Evolutionary conservation across 371 early-diverging fungal genomes (phyloP), one percentile per base, ranked within the genome.

Genomic region (Mucor lusitanicus): DNA sequence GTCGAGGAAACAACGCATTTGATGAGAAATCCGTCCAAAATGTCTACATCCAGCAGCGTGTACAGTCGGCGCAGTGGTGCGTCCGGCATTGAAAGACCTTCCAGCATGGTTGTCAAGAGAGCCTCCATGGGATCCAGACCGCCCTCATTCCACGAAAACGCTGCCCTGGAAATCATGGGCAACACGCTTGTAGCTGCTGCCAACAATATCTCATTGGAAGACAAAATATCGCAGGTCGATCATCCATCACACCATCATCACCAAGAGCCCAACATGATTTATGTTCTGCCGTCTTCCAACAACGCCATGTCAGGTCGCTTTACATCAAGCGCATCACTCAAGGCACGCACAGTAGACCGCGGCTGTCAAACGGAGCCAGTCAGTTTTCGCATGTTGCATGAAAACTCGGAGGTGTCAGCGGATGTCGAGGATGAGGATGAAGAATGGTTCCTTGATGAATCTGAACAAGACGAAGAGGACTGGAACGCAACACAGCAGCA

Each of bases 101-200:
- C 74, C 1, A 74, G 70, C 25, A 74, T 70, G 44, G 74, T 67
- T 6, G 61, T 67, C 3, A 70, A 70, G 46, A 59, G 73, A 21
- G 64, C 69, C 0, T 71, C 72, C 6, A 64, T 67, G 68, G 73
- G 73, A 42, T 66, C 65, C 35, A 55, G 69, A 61, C 63, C 69
- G 12, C 64, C 64, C n/a, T 67, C 68, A 0, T 72, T 72, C 27
- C 68, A 68, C 21, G 72, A 72, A 35, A 30, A 27, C 15, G 63
- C 48, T 19, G 40, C 27, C 13, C 27, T 61, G 9, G 59, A 59
- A 27, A 30, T 50, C 33, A 64, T 58, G 15, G 70, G 54, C 13
- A 60, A 53, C 27, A 53, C 50, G 54, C 27, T 63, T 17, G 23
- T 50, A 11, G 53, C 50, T 33, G 25, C 63, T 54, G 32, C 62